Evolutionary conservation across 108 stramenopile species (phyloP).

Genomic region (Nitzschia sp.): DNA sequence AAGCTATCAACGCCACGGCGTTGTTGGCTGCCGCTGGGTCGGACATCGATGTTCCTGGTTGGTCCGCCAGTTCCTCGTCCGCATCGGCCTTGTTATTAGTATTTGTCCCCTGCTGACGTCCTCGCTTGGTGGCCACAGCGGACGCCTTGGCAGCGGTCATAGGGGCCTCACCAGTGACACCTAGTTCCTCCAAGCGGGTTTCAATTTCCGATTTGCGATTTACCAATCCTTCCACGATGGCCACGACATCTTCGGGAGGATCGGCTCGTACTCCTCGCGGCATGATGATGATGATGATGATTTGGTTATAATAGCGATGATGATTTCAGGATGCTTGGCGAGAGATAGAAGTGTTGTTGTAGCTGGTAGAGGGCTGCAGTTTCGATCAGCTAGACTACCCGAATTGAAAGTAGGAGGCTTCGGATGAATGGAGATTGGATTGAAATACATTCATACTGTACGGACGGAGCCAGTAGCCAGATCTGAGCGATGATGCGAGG

Average conservation of each 20-base stretch:
- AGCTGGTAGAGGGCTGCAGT: no score
- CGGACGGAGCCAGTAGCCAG: no score
- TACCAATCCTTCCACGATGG: constrained; percentile 7
- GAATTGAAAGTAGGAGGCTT: no score
- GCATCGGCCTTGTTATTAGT: background rate
- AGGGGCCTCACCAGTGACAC: background rate
- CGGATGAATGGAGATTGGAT: no score
- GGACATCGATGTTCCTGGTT: background rate
- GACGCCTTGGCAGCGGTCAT: background rate
- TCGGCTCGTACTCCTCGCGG: no score
- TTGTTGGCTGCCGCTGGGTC: background rate
- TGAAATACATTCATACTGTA: no score
- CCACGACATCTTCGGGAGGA: background rate
- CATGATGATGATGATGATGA: no score
- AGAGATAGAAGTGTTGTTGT: no score
- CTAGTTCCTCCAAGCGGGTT: constrained; percentile 21
- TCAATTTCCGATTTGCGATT: constrained; percentile 20
- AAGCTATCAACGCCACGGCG: constrained; percentile 13
- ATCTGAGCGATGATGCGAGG: no score
- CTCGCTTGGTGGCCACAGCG: background rate
- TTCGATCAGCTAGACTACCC: no score
- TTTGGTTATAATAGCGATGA: no score
- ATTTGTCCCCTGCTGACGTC: background rate
- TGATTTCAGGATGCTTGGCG: no score
- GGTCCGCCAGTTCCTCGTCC: background rate